Evolutionary conservation across 768 basidiomycete genomes (phyloP).

Genomic region (Boletus insuetus): DNA sequence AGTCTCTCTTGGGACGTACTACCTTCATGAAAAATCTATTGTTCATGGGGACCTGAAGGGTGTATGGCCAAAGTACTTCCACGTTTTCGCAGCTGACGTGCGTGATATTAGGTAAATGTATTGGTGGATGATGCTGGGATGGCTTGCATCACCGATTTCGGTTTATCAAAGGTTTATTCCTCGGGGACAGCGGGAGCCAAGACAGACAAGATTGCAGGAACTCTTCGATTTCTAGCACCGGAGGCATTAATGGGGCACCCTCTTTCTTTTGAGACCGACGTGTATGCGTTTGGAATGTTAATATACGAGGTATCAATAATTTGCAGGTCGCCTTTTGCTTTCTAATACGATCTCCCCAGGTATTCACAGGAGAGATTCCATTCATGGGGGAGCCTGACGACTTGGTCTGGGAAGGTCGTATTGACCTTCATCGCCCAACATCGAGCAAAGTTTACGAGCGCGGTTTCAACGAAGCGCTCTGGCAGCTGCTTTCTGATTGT

Average conservation of each 20-base stretch:
- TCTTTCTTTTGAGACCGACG: constrained; percentile 22
- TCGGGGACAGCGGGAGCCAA: constrained; percentile 13
- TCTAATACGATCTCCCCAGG: not conserved
- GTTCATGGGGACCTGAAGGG: constrained; percentile 32
- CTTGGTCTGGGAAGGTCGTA: not conserved
- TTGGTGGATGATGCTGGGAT: constrained; percentile 31
- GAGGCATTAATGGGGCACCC: constrained; percentile 20
- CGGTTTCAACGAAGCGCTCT: constrained; percentile 4
- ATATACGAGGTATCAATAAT: constrained; percentile 22
- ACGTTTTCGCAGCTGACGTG: not conserved
- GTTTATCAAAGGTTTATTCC: constrained; percentile 27
- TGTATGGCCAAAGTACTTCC: constrained; percentile 5
- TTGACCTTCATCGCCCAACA: not conserved
- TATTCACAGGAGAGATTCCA: constrained; percentile 7
- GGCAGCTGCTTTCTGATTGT: constrained; percentile 4
- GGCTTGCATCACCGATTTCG: constrained; percentile 35
- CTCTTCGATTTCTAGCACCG: constrained; percentile 32
- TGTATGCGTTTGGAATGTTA: constrained; percentile 34
- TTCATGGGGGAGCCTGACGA: not conserved
- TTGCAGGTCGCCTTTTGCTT: no score
- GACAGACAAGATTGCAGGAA: constrained; percentile 20
- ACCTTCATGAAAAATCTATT: constrained; percentile 17
- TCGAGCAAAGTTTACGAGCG: not conserved
- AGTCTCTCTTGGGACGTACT: constrained; percentile 12
- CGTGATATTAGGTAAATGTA: constrained; percentile 27